Evolutionary conservation across 768 basidiomycete genomes (phyloP).

Genomic region (Macrolepiota albuminosa): DNA sequence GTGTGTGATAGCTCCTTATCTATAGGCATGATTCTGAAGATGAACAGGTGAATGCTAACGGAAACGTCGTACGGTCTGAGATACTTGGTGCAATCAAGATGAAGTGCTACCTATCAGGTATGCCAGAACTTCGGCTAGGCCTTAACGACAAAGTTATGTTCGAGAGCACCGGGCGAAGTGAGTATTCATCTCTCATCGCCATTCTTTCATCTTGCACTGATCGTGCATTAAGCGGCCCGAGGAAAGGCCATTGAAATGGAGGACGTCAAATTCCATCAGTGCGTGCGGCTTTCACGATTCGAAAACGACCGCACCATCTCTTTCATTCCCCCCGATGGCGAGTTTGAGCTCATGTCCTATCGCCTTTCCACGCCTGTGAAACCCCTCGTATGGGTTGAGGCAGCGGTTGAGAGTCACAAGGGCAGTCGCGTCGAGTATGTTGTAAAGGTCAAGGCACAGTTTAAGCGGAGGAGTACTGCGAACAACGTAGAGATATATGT

Average conservation of each 20-base stretch:
- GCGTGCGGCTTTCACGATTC: conserved; percentile 93
- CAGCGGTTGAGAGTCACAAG: conserved; percentile 89
- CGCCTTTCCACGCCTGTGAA: conserved; percentile 96
- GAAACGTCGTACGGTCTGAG: conserved; percentile 95
- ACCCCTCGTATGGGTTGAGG: conserved; percentile 96
- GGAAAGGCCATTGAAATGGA: conserved; percentile 99
- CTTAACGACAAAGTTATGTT: conserved; percentile 99
- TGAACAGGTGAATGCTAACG: conserved; percentile 87
- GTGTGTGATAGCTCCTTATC: conserved; percentile 39
- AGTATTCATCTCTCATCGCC: conserved; percentile 23
- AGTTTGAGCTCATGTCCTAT: conserved; percentile 98
- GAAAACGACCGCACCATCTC: conserved; percentile 99
- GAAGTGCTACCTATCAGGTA: conserved; percentile 99
- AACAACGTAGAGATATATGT: conserved; percentile 99
- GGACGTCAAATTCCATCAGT: conserved; percentile 99
- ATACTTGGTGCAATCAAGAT: conserved; percentile 99
- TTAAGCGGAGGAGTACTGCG: conserved; percentile 93
- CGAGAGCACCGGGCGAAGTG: conserved; percentile 92
- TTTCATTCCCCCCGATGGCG: conserved; percentile 98
- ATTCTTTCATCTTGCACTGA: not conserved
- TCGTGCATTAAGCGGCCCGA: conserved; percentile 56
- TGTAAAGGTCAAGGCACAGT: conserved; percentile 95
- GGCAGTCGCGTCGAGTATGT: conserved; percentile 95
- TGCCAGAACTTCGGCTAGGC: conserved; percentile 94
- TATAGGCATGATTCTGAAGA: not conserved